These are phyloP conservation scores for Tausonia pullulans DNA, from an alignment of 1,284 basidiomycete species.

Conservation along the genomic window DNA sequence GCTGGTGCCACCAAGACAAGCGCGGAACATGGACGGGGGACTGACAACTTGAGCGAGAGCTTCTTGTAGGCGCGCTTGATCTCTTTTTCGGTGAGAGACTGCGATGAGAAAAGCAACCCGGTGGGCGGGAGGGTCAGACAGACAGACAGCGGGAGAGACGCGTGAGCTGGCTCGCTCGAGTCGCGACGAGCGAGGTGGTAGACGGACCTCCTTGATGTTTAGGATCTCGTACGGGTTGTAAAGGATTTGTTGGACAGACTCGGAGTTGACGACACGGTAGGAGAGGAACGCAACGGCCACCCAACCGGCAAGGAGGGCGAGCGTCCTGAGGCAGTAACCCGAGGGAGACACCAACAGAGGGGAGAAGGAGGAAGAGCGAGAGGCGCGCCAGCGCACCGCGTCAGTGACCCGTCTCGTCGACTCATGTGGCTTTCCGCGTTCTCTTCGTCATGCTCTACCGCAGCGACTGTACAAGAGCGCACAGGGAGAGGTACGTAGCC, in stretches of 20 bases:
- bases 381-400: constrained; percentile 4
- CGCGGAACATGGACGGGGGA: constrained; percentile 18
- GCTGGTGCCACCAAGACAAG: background rate
- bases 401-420: too few species aligned
- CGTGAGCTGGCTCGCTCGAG: too few species aligned
- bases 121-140: background rate
- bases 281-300: constrained; percentile 54
- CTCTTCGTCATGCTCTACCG: too few species aligned
- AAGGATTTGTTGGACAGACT: constrained; percentile 49
- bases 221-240: constrained; percentile 96
- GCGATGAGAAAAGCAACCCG: background rate
- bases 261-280: constrained; percentile 51
- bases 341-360: background rate
- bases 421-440: too few species aligned
- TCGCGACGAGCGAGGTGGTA: background rate
- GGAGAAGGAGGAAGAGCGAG: background rate
- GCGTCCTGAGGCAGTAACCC: constrained; percentile 33
- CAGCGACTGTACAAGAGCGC: too few species aligned
- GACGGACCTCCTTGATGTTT: constrained; percentile 56
- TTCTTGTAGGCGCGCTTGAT: constrained; percentile 96
- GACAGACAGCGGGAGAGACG: background rate
- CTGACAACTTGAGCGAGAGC: constrained; percentile 77
- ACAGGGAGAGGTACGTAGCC: too few species aligned
- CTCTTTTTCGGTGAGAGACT: constrained; percentile 69
- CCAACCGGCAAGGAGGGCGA: constrained; percentile 65